phyloP scores from a whole-genome alignment of 1,284 basidiomycete species.

The Irpex rosettiformis region DNA sequence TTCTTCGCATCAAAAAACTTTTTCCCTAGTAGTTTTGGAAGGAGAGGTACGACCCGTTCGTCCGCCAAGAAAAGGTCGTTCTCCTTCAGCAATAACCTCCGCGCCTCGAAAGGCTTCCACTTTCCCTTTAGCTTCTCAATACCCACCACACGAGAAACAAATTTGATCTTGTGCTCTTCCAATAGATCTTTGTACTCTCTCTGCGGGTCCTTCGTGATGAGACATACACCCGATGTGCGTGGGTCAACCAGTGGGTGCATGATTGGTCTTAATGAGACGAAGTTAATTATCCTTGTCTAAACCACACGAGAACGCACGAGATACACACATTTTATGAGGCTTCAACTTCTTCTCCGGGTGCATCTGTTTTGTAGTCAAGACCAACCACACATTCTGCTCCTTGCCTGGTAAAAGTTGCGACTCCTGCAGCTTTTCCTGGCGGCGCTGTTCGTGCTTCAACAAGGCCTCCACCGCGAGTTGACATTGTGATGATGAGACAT shows the following conservation, averaged over 20 bases:
- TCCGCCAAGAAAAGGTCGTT: constrained; percentile 94
- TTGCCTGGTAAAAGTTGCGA: constrained; percentile 75
- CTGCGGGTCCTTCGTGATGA: constrained; percentile 96
- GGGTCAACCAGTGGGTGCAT: constrained; percentile 83
- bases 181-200: constrained; percentile 94
- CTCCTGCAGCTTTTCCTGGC: constrained; percentile 62
- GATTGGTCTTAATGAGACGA: constrained; percentile 52
- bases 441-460: constrained; percentile 63
- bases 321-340: constrained; percentile 78
- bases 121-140: constrained; percentile 88
- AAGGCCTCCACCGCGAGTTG: constrained; percentile 77
- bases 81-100: constrained; percentile 81
- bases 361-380: constrained; percentile 81
- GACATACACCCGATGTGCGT: constrained; percentile 74
- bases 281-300: no score
- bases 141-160: constrained; percentile 91
- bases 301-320: not conserved
- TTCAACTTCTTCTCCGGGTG: constrained; percentile 75
- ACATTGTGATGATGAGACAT: constrained; percentile 72
- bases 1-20: constrained; percentile 96
- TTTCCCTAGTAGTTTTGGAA: constrained; percentile 85
- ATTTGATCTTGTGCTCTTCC: constrained; percentile 74
- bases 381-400: constrained; percentile 85
- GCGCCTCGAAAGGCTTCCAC: constrained; percentile 90
- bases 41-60: constrained; percentile 82